Base-by-base conservation (phyloP, 2,329 filamentous ascomycete genomes). In the Stylonectria norvegica region DNA sequence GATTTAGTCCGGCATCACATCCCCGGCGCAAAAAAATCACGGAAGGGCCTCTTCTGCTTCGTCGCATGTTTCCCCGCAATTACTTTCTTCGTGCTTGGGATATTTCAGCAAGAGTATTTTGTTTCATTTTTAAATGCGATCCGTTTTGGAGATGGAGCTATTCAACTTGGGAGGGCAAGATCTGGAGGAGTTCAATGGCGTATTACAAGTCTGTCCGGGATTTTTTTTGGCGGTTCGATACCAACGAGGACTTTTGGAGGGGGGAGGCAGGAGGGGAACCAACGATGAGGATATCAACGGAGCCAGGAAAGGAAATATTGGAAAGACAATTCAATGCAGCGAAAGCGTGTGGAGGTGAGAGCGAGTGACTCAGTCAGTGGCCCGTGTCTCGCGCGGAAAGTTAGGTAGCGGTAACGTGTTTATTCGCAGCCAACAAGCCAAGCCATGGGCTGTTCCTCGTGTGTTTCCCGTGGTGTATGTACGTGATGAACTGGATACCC, bases 131-230 rank as follows among this genome's bases (percentile, higher is more conserved):
- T n/a, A n/a, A n/a, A n/a, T n/a, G n/a, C n/a, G n/a, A n/a, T n/a
- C n/a, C n/a, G n/a, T n/a, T n/a, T n/a, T n/a, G n/a, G n/a, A n/a
- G n/a, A n/a, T n/a, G n/a, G 30, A 32, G 10, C 11, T 19, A 18
- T n/a, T 32, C 30, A 19, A 6, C 49, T 25, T 44, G 34, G 43
- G 48, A 49, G 42, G 50, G 48, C 40, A 52, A 40, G 42, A 38
- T 16, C 40, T 45, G 53, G 46, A 53, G 55, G 55, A 58, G 55
- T 58, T 57, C 42, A 30, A 45, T 32, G 55, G 55, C 51, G 55
- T 56, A 47, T n/a, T 7, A 32, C 30, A 18, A 18, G 9, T 32
- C 7, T 10, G n/a, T 23, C 10, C 18, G 28, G 12, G 16, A 27
- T 19, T 20, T n/a, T 15, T 25, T 33, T 22, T 14, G 29, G 37